Conservation (phyloP, 441 rosid species). For the Adansonia rubrostipa region DNA sequence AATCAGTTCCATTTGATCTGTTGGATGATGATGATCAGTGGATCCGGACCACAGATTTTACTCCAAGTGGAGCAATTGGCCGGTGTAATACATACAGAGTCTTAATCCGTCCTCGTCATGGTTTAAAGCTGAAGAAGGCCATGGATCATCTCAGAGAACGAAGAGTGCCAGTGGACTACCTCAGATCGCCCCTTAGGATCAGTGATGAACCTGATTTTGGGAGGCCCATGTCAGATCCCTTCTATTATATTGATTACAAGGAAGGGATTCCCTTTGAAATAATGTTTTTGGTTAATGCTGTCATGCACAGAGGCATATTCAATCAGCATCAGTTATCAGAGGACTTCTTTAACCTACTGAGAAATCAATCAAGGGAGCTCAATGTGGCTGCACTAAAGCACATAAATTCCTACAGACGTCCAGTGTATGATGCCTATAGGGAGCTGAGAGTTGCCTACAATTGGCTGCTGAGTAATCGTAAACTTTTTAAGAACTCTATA, state of each 20-base stretch:
- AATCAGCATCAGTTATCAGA: constrained; percentile 71
- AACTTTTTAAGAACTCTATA: constrained; percentile 47
- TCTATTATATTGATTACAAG: constrained; percentile 59
- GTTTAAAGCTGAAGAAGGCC: constrained; percentile 56
- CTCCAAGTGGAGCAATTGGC: constrained; percentile 74
- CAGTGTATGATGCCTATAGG: constrained; percentile 65
- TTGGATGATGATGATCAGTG: constrained; percentile 98
- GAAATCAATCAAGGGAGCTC: constrained; percentile 61
- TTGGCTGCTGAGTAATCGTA: constrained; percentile 72
- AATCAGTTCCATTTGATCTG: constrained; percentile 57
- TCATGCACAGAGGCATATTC: constrained; percentile 72
- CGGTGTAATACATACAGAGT: constrained; percentile 72
- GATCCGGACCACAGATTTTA: constrained; percentile 91
- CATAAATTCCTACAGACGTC: constrained; percentile 65
- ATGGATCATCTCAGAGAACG: constrained; percentile 51
- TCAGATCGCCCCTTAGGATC: constrained; percentile 43
- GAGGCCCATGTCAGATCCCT: constrained; percentile 51
- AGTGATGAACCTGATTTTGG: constrained; percentile 70
- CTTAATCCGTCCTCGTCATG: constrained; percentile 68
- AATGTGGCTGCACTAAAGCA: constrained; percentile 78
- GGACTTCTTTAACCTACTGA: constrained; percentile 65
- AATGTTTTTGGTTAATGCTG: constrained; percentile 78
- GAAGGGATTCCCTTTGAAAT: constrained; percentile 69
- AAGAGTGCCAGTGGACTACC: constrained; percentile 57
- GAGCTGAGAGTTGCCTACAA: constrained; percentile 64